Conservation (phyloP, 441 rosid genomes). For the Pelargonium fulgidum region DNA sequence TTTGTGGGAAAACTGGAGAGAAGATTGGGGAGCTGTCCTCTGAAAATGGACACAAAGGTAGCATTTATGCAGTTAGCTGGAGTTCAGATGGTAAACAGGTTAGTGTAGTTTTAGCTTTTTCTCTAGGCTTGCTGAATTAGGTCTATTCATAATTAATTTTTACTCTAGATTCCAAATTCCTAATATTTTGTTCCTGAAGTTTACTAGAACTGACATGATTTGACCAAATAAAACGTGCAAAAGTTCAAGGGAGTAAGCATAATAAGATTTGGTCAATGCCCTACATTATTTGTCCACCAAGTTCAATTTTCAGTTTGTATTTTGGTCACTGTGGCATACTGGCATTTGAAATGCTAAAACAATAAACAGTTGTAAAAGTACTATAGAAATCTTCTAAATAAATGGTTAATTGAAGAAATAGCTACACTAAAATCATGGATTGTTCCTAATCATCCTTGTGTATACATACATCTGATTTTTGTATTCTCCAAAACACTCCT, state of each 20-base stretch:
- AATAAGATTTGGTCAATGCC: constrained; percentile 5
- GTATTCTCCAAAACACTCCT: not conserved
- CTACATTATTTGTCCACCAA: not conserved
- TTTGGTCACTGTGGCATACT: not conserved
- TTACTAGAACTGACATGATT: not conserved
- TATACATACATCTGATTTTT: not conserved
- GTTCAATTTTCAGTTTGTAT: not conserved
- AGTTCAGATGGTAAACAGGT: constrained; percentile 91
- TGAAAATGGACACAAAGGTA: constrained; percentile 82
- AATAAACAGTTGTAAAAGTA: not conserved
- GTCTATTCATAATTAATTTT: not conserved
- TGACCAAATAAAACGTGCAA: not conserved
- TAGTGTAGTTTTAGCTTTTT: constrained; percentile 14
- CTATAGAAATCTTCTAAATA: constrained; percentile 1
- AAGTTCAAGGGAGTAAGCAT: not conserved
- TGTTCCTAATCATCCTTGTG: not conserved
- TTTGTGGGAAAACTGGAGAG: constrained; percentile 78
- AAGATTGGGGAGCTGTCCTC: constrained; percentile 69
- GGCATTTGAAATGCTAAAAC: not conserved
- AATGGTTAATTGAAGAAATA: not conserved
- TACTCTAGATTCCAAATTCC: not conserved
- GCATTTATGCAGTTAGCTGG: constrained; percentile 89
- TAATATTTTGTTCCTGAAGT: not conserved
- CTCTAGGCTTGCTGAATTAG: not conserved
- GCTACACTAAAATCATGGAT: not conserved